Percentiles rank a stretch among this genome's conserved stretches.
Evolutionary conservation across 305 asterid species (phyloP).

Genomic region (Fraxinus nigra): DNA sequence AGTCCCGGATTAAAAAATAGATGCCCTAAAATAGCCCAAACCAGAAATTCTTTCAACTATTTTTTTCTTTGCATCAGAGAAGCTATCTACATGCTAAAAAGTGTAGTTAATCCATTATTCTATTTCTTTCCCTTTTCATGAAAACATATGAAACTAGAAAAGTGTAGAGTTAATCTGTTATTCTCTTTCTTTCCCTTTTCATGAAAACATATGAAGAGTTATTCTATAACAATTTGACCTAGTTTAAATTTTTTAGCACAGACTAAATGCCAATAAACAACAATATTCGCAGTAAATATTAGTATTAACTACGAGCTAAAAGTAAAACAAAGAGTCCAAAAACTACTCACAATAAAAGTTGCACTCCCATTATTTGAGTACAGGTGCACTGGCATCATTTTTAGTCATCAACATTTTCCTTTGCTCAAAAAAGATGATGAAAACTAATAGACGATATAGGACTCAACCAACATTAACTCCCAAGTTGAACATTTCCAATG

Average conservation of each 20-base stretch:
- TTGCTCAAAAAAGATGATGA: not conserved
- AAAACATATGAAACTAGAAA: not conserved
- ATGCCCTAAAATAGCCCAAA: not conserved
- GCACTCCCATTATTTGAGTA: not conserved
- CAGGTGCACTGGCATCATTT: not conserved
- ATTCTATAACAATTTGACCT: not conserved
- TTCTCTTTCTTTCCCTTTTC: not conserved
- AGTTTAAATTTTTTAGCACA: not conserved
- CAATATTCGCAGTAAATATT: not conserved
- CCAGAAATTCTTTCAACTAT: not conserved
- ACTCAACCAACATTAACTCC: constrained; percentile 8
- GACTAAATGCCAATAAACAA: not conserved
- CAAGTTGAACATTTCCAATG: not conserved
- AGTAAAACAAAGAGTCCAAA: constrained; percentile 1
- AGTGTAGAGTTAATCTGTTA: no score
- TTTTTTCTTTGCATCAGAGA: not conserved
- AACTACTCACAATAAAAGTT: not conserved
- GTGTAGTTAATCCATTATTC: not conserved
- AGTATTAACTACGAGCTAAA: not conserved
- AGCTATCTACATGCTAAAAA: not conserved
- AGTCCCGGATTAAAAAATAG: not conserved
- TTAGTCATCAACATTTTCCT: not conserved
- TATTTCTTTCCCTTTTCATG: not conserved
- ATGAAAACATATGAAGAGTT: not conserved
- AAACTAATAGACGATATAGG: not conserved